Percentiles rank a stretch among this genome's conserved stretches.
These are phyloP conservation scores for Mycena polygramma DNA, from an alignment of 768 basidiomycete species.

Conservation along the genomic window DNA sequence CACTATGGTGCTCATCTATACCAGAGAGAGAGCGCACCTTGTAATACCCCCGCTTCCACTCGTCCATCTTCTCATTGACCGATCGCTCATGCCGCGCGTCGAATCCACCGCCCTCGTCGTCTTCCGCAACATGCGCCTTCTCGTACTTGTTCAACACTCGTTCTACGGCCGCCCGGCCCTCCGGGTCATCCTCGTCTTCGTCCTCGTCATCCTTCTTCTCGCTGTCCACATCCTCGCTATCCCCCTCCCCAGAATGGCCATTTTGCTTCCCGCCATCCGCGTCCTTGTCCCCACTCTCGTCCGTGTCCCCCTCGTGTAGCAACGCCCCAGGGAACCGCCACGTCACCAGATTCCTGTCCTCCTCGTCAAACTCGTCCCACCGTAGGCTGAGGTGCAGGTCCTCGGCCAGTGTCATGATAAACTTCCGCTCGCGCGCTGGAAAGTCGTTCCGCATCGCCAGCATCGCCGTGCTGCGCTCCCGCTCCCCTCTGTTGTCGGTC, in stretches of 20 bases:
- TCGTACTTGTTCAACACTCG: slow-evolving; percentile 91
- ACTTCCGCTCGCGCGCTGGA: slow-evolving; percentile 83
- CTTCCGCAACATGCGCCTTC: slow-evolving; percentile 82
- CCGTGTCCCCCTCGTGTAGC: slow-evolving; percentile 35
- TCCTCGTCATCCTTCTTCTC: slow-evolving; percentile 58
- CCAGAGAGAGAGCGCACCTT: slow-evolving; percentile 63
- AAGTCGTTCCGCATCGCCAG: slow-evolving; percentile 84
- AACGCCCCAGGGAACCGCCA: slow-evolving; percentile 67
- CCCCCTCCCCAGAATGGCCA: slow-evolving; percentile 27
- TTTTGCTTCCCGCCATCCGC: slow-evolving; percentile 51
- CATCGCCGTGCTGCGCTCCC: slow-evolving; percentile 52
- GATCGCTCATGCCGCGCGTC: slow-evolving; percentile 83
- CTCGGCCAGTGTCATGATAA: slow-evolving; percentile 80
- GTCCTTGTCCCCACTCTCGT: slow-evolving; percentile 38
- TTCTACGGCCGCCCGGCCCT: slow-evolving; percentile 79
- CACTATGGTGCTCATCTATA: slow-evolving; percentile 6
- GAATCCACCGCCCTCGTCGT: slow-evolving; percentile 79
- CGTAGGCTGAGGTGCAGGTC: slow-evolving; percentile 82
- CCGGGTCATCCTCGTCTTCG: slow-evolving; percentile 75
- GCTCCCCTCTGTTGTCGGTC: slow-evolving; percentile 52
- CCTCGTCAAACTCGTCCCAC: slow-evolving; percentile 96
- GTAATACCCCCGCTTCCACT: slow-evolving; percentile 95
- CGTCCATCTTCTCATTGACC: slow-evolving; percentile 86
- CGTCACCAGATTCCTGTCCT: slow-evolving; percentile 83
- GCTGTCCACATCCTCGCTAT: slow-evolving; percentile 47